Conservation (phyloP, 2,329 filamentous ascomycete genomes). For the Cladobotryum protrusum region DNA sequence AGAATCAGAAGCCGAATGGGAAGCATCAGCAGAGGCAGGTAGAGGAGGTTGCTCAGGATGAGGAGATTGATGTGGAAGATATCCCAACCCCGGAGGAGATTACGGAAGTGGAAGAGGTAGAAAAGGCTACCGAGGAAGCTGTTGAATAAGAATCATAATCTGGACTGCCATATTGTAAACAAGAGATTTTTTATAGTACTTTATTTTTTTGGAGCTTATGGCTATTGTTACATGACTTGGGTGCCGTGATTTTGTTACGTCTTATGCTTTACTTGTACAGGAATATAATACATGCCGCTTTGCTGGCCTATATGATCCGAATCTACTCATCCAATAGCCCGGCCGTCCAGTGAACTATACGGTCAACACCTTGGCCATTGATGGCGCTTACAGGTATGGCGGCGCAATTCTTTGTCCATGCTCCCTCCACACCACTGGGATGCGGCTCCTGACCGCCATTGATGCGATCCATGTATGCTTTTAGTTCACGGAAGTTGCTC, state of each 20-base stretch:
- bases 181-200: not conserved
- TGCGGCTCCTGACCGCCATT: slow-evolving; percentile 58
- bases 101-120: not conserved
- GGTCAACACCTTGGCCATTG: slow-evolving; percentile 72
- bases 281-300: not conserved
- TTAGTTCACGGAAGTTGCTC: slow-evolving; percentile 66
- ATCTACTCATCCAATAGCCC: slow-evolving; percentile 52
- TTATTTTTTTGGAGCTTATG: not conserved
- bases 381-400: slow-evolving; percentile 88
- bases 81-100: slow-evolving; percentile 29
- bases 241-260: not conserved
- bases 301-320: not conserved
- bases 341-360: slow-evolving; percentile 66
- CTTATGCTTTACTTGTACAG: slow-evolving; percentile 1
- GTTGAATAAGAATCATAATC: not conserved
- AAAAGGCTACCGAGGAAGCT: not conserved
- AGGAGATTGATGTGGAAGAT: slow-evolving; percentile 31
- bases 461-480: slow-evolving; percentile 63
- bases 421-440: slow-evolving; percentile 58
- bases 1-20: slow-evolving; percentile 35
- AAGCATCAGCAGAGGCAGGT: slow-evolving; percentile 8
- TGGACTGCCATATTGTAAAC: not conserved
- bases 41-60: slow-evolving; percentile 20
- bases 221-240: not conserved
- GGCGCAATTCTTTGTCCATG: slow-evolving; percentile 56